Percentiles rank a stretch among this genome's conserved stretches.
phyloP scores from a whole-genome alignment of 768 basidiomycete species.

The Amanita rubescens region DNA sequence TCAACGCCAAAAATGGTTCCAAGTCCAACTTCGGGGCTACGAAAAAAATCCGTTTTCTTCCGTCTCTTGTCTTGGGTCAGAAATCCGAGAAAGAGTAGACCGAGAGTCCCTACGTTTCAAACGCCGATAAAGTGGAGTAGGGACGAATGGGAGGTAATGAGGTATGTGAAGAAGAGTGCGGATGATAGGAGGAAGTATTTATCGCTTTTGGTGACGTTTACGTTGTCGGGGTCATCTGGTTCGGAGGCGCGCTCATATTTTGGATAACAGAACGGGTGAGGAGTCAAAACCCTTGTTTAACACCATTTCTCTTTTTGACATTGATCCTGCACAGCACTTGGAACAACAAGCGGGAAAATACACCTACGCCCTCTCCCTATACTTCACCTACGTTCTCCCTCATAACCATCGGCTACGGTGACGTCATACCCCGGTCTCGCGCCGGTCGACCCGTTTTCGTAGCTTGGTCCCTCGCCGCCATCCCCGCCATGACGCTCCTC shows the following conservation, averaged over 20 bases:
- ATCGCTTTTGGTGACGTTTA: conserved; percentile 20
- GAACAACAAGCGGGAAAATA: conserved; percentile 20
- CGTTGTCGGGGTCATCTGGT: conserved; percentile 24
- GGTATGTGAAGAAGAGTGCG: conserved; percentile 21
- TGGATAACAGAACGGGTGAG: conserved; percentile 27
- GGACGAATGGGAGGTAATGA: conserved; percentile 33
- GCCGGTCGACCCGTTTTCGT: conserved; percentile 36
- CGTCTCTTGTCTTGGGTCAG: not conserved
- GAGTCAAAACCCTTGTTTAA: too few species aligned
- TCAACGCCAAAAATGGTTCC: conserved; percentile 22
- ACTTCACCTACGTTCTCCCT: conserved; percentile 32
- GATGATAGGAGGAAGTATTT: conserved; percentile 21
- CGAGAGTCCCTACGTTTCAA: conserved; percentile 14
- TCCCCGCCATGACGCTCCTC: conserved; percentile 33
- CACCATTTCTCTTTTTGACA: too few species aligned
- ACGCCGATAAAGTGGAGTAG: conserved; percentile 22
- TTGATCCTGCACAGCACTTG: not conserved
- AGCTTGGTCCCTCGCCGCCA: conserved; percentile 32
- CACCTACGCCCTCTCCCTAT: conserved; percentile 32
- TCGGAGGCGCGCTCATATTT: conserved; percentile 30
- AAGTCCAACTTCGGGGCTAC: conserved; percentile 9
- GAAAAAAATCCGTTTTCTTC: too few species aligned
- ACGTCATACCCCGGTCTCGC: conserved; percentile 27
- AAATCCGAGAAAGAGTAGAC: not conserved
- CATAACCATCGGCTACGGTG: conserved; percentile 36